Evolutionary conservation across 2,329 filamentous ascomycete species (phyloP).

Genomic region (Penicillium brevicompactum): DNA sequence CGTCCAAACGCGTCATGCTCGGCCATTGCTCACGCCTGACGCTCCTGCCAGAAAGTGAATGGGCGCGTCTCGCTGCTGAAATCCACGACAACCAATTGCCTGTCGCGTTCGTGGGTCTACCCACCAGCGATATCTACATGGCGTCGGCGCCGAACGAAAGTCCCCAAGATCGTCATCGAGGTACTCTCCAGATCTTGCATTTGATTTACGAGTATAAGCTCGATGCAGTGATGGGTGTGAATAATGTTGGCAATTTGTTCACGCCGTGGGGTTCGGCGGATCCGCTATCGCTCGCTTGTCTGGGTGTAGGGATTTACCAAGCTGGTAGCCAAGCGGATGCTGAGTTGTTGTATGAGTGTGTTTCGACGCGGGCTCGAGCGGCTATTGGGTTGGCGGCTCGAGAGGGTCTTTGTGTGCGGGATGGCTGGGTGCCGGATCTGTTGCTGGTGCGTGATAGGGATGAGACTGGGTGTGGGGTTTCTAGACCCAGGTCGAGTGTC

Average conservation of each 20-base stretch:
- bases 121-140: constrained; percentile 73
- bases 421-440: constrained; percentile 20
- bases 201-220: constrained; percentile 62
- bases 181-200: constrained; percentile 63
- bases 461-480: constrained; percentile 33
- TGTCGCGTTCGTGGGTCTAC: constrained; percentile 68
- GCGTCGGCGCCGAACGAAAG: constrained; percentile 52
- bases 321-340: constrained; percentile 63
- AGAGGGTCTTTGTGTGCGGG: constrained; percentile 9
- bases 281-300: constrained; percentile 63
- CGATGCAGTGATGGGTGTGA: constrained; percentile 64
- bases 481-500: constrained; percentile 31
- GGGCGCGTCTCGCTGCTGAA: constrained; percentile 49
- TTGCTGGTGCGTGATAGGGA: constrained; percentile 31
- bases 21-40: constrained; percentile 71
- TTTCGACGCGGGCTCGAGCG: constrained; percentile 47
- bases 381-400: constrained; percentile 35
- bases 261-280: constrained; percentile 70
- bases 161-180: constrained; percentile 48
- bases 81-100: constrained; percentile 56
- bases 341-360: constrained; percentile 58
- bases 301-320: constrained; percentile 69
- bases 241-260: constrained; percentile 75
- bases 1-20: constrained; percentile 58
- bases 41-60: constrained; percentile 54